Base-by-base conservation (phyloP, 2,329 filamentous ascomycete genomes). In the Fusarium sp. region DNA sequence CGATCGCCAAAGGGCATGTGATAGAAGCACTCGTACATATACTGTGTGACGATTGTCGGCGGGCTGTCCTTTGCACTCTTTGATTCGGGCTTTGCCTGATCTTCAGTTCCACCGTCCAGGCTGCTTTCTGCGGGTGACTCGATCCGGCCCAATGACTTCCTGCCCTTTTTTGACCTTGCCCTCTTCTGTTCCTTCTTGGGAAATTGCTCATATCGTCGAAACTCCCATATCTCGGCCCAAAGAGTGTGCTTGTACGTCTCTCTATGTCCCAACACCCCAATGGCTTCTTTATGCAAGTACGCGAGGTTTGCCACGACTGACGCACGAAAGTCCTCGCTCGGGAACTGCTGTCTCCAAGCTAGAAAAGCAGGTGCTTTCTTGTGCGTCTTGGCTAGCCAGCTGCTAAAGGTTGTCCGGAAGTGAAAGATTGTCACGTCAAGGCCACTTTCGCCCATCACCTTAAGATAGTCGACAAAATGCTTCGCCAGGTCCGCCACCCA, bases 401-500 rank as follows among this genome's bases (percentile, higher is more conserved):
- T 55, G 34, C 80, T 77, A 68, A 96, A 96, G 0, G 82, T 72
- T 0, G 62, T 60, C 9, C 83, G 81, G 67, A 96, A 95, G 54
- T 89, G 80, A 4, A 80, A 58, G 0, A 94, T 81, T 0, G 79
- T 78, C 2, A 92, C 85, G 2, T 74, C 75, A 0, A 70, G 73
- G 0, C 71, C 51, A 12, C 68, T 65, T 9, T 77, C 69, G 3
- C 77, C 70, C 62, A 82, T 78, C 10, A 76, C 52, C 4, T 79
- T 77, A 50, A 92, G 82, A 69, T 87, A 96, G 66, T 94, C 91
- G 1, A 94, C 84, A 27, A 92, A 86, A 72, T 94, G 89, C 74
- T 95, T 95, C 0, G 87, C 85, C 1, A 96, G 81, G 55, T 91
- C 86, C 0, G 89, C 91, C 1, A 95, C 78, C 92, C 92, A 96